A percentile compares a stretch with the other conserved stretches of the same genome.
Conservation (phyloP, 2,329 filamentous ascomycete species). For the Ceratocystis ficicola region DNA sequence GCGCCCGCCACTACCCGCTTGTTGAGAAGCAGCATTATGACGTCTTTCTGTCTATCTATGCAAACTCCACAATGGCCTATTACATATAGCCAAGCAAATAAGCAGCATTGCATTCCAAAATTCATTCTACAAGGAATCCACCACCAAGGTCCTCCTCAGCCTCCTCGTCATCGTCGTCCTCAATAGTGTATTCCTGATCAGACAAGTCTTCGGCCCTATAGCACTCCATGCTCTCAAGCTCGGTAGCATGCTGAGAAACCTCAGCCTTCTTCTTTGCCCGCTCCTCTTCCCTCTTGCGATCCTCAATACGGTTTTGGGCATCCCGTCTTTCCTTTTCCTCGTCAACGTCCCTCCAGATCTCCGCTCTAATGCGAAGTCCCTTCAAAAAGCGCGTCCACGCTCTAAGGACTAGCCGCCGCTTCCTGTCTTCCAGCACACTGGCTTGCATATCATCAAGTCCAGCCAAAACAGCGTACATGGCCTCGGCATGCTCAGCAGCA, state of each 20-base stretch:
- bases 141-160: slow-evolving; percentile 10
- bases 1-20: not conserved
- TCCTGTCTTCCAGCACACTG: slow-evolving; percentile 54
- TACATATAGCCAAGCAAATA: not conserved
- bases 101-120: not conserved
- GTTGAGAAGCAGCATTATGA: not conserved
- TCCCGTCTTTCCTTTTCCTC: slow-evolving; percentile 12
- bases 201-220: not conserved
- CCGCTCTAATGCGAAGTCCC: slow-evolving; percentile 61
- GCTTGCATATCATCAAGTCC: slow-evolving; percentile 55
- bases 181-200: slow-evolving; percentile 2
- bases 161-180: slow-evolving; percentile 15
- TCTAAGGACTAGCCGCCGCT: slow-evolving; percentile 58
- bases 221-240: not conserved
- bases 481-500: slow-evolving; percentile 57
- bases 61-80: not conserved
- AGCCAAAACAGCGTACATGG: slow-evolving; percentile 54
- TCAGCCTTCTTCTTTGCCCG: not conserved
- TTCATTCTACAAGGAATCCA: slow-evolving; percentile 12
- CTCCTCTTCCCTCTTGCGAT: not conserved
- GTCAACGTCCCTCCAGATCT: slow-evolving; percentile 36
- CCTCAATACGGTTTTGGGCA: slow-evolving; percentile 1
- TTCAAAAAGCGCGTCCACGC: slow-evolving; percentile 59
- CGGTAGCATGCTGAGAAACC: not conserved
- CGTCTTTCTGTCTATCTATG: not conserved